Conservation (phyloP, 495 filamentous ascomycete genomes). For the Penicillium lagena region DNA sequence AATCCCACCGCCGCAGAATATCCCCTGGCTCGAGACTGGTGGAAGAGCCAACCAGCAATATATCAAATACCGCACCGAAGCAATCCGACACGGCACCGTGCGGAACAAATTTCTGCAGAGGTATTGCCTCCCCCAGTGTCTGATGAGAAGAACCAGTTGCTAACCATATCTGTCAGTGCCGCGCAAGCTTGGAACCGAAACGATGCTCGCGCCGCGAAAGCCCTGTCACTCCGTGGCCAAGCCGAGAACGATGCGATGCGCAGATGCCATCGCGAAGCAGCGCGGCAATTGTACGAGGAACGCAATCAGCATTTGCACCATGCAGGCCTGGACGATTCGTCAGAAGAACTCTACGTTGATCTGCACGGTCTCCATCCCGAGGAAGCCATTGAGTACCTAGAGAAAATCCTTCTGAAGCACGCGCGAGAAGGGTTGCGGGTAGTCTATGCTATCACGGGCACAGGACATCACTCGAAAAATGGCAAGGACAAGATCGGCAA, state of each 20-base stretch:
- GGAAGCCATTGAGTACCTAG: slow-evolving; percentile 92
- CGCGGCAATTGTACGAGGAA: slow-evolving; percentile 85
- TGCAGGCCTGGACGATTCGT: slow-evolving; percentile 31
- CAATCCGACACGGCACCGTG: slow-evolving; percentile 91
- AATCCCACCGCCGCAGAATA: slow-evolving; percentile 82
- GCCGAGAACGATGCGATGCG: slow-evolving; percentile 96
- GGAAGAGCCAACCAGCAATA: slow-evolving; percentile 85
- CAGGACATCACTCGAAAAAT: slow-evolving; percentile 96
- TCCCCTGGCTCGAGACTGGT: slow-evolving; percentile 97
- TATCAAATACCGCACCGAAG: slow-evolving; percentile 86
- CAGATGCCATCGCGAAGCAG: slow-evolving; percentile 93
- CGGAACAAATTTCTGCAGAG: slow-evolving; percentile 97
- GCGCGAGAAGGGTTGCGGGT: slow-evolving; percentile 58
- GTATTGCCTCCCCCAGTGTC: slow-evolving; percentile 39
- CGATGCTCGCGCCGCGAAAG: slow-evolving; percentile 93
- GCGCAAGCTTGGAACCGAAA: slow-evolving; percentile 99
- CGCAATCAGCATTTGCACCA: slow-evolving; percentile 67
- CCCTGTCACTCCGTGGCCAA: slow-evolving; percentile 86
- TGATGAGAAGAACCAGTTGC: not conserved
- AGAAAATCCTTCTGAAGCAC: slow-evolving; percentile 78
- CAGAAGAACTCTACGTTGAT: slow-evolving; percentile 84
- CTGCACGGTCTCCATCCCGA: slow-evolving; percentile 95
- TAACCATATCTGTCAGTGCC: slow-evolving; percentile 49
- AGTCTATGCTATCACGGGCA: slow-evolving; percentile 93
- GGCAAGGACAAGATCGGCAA: slow-evolving; percentile 99